Evolutionary conservation across 176 grass and related monocot genomes (phyloP), one percentile per base, ranked within the genome.

Genomic region (Hordeum vulgare): DNA sequence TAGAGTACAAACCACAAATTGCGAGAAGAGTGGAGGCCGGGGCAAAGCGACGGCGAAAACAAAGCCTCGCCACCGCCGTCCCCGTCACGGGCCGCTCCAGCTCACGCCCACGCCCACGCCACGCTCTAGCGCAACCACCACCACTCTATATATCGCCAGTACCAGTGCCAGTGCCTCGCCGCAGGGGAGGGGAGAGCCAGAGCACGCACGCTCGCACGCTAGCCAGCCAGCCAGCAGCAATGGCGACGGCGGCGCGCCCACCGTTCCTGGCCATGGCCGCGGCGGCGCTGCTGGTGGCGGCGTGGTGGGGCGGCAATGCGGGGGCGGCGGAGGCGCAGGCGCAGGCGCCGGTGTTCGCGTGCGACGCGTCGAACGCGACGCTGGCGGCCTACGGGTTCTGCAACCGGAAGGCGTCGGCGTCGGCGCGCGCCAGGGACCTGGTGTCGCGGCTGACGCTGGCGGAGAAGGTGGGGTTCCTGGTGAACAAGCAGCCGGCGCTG

Each of bases 381-480:
- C 9, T 87, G 78, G 61, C 61, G 0, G 11, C 14, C 34, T 87
- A 91, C 45, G 93, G 87, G 76, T 98, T 98, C 89, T 98, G 96
- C 85, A 80, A 95, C 80, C 54, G 71, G 61, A 83, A 89, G 23
- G 57, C 33, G 73, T 5, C 85, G 51, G 69, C 29, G 63, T 59
- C 91, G 57, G 86, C 68, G 37, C 68, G 96, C 2, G 90, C 82
- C 9, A 75, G 45, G 20, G 91, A 98, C 82, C 85, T 98, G 72
- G 80, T 86, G 41, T 47, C 76, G 41, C 85, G 90, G 76, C 89
- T 98, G 29, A 91, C 90, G 72, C 86, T 95, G 90, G 40, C 68
- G 84, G 96, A 98, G 89, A 98, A 95, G 85, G 88, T 91, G 17
- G 93, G 87, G 71, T 98, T 98, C 79, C 80, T 98, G 82, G 93